Percentiles rank a stretch among this genome's conserved stretches.
These are phyloP conservation scores for Erythrobasidium yunnanense DNA, from an alignment of 768 basidiomycete genomes.

Conservation along the genomic window DNA sequence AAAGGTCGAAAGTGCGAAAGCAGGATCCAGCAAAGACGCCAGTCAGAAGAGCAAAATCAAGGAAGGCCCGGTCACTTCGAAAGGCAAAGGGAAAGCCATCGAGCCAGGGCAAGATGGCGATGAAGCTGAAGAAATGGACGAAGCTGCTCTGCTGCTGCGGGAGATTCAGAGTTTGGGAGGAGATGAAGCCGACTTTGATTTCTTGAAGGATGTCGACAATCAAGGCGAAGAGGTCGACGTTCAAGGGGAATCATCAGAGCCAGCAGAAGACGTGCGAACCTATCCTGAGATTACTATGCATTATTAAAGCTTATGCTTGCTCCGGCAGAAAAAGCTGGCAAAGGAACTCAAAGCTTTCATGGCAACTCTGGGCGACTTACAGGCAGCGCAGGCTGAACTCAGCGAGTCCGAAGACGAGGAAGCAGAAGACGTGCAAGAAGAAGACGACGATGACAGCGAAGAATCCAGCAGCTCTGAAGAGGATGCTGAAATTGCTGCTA, in stretches of 20 bases:
- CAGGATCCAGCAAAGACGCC: neutral
- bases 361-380: constrained; percentile 15
- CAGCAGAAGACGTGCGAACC: neutral
- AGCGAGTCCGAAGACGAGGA: neutral
- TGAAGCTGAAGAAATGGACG: neutral
- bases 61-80: neutral
- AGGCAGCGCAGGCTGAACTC: neutral
- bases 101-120: neutral
- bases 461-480: neutral
- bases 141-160: constrained; percentile 14
- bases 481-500: neutral
- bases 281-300: neutral
- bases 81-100: neutral
- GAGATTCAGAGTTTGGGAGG: constrained; percentile 24
- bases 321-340: constrained; percentile 17
- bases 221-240: neutral
- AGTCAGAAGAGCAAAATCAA: constrained; percentile 15
- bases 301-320: neutral
- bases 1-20: neutral
- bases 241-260: neutral
- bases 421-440: neutral
- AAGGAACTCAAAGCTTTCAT: constrained; percentile 23
- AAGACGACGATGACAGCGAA: neutral
- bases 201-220: constrained; percentile 15
- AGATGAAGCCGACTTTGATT: constrained; percentile 13